phyloP scores from a whole-genome alignment of 23 red algal species.

The Gracilariopsis chorda region DNA sequence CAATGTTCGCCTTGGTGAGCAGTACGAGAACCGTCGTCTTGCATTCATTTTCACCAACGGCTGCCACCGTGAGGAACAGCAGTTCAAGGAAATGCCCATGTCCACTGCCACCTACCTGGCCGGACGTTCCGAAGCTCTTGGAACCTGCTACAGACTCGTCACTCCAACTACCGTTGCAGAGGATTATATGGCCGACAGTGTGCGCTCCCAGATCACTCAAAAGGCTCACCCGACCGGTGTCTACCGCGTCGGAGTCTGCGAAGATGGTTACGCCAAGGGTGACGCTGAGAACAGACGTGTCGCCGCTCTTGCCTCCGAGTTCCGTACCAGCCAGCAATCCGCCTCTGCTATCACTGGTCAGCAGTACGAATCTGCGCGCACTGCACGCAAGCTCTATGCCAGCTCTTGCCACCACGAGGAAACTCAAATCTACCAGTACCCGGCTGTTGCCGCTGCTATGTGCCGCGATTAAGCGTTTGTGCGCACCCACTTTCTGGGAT shows the following conservation, averaged over 20 bases:
- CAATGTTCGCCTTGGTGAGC: slow-evolving; percentile 37
- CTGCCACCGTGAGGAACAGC: slow-evolving; percentile 55
- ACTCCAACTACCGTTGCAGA: slow-evolving; percentile 49
- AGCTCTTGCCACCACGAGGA: slow-evolving; percentile 65
- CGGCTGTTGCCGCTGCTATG: slow-evolving; percentile 68
- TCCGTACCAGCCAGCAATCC: slow-evolving; percentile 56
- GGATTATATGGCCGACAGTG: slow-evolving; percentile 66
- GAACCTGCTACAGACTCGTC: slow-evolving; percentile 64
- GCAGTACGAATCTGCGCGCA: slow-evolving; percentile 41
- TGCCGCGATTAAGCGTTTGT: neutral
- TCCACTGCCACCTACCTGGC: slow-evolving; percentile 53
- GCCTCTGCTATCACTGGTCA: slow-evolving; percentile 13
- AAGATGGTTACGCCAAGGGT: slow-evolving; percentile 71
- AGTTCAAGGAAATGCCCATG: slow-evolving; percentile 70
- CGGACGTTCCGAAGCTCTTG: slow-evolving; percentile 38
- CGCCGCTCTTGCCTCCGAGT: slow-evolving; percentile 46
- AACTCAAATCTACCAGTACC: slow-evolving; percentile 62
- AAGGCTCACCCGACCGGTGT: slow-evolving; percentile 44
- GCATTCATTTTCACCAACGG: slow-evolving; percentile 47
- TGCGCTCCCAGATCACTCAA: slow-evolving; percentile 28
- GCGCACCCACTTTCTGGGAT: neutral
- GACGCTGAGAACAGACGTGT: slow-evolving; percentile 63
- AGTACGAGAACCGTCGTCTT: slow-evolving; percentile 24
- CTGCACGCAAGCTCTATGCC: slow-evolving; percentile 51
- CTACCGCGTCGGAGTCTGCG: slow-evolving; percentile 56